Conservation (phyloP, 495 filamentous ascomycete genomes). For the Talaromyces trachyspermus region DNA sequence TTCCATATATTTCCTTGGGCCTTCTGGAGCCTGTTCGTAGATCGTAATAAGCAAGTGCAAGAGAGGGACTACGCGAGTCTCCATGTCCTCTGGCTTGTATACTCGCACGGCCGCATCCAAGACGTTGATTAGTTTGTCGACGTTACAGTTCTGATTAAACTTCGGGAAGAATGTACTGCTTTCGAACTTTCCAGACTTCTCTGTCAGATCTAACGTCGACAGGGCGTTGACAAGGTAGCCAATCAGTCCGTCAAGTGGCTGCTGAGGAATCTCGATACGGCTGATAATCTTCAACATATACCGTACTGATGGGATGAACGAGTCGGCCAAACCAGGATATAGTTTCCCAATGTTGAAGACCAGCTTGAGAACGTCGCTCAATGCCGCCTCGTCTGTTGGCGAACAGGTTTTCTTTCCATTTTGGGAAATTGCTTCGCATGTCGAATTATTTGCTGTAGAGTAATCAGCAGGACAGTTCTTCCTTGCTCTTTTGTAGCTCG, state of each 20-base stretch:
- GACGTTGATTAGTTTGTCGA: constrained; percentile 65
- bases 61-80: constrained; percentile 60
- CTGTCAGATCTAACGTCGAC: constrained; percentile 64
- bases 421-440: constrained; percentile 57
- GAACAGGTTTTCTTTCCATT: constrained; percentile 31
- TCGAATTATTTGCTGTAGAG: constrained; percentile 52
- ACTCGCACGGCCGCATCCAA: constrained; percentile 56
- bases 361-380: constrained; percentile 79
- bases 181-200: constrained; percentile 37
- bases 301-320: constrained; percentile 61
- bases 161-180: constrained; percentile 58
- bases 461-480: not conserved
- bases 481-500: not conserved
- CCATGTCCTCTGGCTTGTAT: constrained; percentile 60
- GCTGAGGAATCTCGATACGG: constrained; percentile 43
- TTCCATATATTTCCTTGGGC: constrained; percentile 55
- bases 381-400: constrained; percentile 69
- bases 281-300: constrained; percentile 66
- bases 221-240: constrained; percentile 70
- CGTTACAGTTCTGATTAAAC: constrained; percentile 49
- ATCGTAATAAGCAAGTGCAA: constrained; percentile 63
- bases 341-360: constrained; percentile 81
- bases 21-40: constrained; percentile 63
- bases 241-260: constrained; percentile 53
- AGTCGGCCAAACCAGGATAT: constrained; percentile 47